phyloP scores from a whole-genome alignment of 495 filamentous ascomycete species.

The Mycothermus thermophilus region DNA sequence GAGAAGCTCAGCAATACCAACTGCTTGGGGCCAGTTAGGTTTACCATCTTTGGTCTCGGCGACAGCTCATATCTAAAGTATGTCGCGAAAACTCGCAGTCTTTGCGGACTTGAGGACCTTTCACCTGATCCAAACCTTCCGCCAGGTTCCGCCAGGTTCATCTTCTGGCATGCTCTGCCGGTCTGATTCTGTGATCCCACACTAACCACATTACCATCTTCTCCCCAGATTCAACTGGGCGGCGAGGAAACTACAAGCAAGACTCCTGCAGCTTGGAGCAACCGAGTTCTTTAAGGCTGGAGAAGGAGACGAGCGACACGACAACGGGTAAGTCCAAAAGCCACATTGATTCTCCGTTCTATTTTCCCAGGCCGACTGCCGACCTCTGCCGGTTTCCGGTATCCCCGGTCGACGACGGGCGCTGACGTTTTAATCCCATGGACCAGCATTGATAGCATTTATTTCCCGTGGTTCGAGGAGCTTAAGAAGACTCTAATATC shows the following conservation, averaged over 20 bases:
- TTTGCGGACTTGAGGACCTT: too few species aligned
- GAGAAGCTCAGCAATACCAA: slow-evolving; percentile 59
- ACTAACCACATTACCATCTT: not conserved
- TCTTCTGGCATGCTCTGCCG: too few species aligned
- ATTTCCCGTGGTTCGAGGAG: slow-evolving; percentile 60
- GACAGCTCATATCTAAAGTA: slow-evolving; percentile 91
- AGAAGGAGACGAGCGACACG: slow-evolving; percentile 85
- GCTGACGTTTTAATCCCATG: too few species aligned
- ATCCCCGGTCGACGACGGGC: too few species aligned
- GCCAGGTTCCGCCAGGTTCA: too few species aligned
- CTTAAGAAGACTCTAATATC: slow-evolving; percentile 51
- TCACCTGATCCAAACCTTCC: too few species aligned
- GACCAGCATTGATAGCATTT: slow-evolving; percentile 55
- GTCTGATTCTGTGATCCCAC: too few species aligned
- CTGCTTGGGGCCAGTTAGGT: slow-evolving; percentile 51
- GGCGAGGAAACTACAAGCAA: slow-evolving; percentile 70
- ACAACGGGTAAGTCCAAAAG: slow-evolving; percentile 58
- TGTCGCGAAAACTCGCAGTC: too few species aligned
- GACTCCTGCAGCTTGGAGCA: slow-evolving; percentile 76
- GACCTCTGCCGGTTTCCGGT: too few species aligned
- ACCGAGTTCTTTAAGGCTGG: slow-evolving; percentile 60
- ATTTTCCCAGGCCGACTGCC: too few species aligned
- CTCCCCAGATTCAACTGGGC: slow-evolving; percentile 76
- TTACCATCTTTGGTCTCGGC: slow-evolving; percentile 80
- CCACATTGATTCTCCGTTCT: not conserved